Percentiles rank a stretch among this genome's conserved stretches.
Conservation (phyloP, 2,329 filamentous ascomycete species). For the Ilyonectria mors-panacis region DNA sequence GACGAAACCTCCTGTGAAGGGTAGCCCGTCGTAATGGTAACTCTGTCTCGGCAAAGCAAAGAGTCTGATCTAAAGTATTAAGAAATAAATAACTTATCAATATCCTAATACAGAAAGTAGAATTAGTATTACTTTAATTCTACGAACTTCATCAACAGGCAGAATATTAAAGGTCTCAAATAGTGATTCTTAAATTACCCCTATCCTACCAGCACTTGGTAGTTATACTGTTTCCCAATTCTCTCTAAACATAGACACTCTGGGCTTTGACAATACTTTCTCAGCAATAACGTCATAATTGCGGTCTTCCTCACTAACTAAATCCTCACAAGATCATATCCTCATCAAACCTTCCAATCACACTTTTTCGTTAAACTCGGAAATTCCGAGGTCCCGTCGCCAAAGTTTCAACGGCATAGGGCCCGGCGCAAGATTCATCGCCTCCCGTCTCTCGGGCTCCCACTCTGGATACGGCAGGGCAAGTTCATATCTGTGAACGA, state of each 20-base stretch:
- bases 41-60: too few species aligned
- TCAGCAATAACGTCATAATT: too few species aligned
- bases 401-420: constrained; percentile 46
- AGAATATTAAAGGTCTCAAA: not conserved
- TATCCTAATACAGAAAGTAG: too few species aligned
- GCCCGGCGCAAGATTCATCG: constrained; percentile 41
- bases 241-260: not conserved
- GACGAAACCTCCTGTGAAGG: too few species aligned
- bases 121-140: too few species aligned
- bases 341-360: not conserved
- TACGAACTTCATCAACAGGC: too few species aligned
- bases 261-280: not conserved
- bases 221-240: not conserved
- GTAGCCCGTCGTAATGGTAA: too few species aligned
- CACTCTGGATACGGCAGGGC: constrained; percentile 39
- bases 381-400: constrained; percentile 34
- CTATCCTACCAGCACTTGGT: constrained; percentile 3
- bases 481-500: constrained; percentile 61
- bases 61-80: too few species aligned
- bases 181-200: not conserved
- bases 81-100: too few species aligned
- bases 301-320: not conserved
- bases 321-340: not conserved
- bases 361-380: constrained; percentile 29
- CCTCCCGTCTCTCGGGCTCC: constrained; percentile 39